Evolutionary conservation across 2,329 filamentous ascomycete genomes (phyloP).

Genomic region (Fusarium longipes): DNA sequence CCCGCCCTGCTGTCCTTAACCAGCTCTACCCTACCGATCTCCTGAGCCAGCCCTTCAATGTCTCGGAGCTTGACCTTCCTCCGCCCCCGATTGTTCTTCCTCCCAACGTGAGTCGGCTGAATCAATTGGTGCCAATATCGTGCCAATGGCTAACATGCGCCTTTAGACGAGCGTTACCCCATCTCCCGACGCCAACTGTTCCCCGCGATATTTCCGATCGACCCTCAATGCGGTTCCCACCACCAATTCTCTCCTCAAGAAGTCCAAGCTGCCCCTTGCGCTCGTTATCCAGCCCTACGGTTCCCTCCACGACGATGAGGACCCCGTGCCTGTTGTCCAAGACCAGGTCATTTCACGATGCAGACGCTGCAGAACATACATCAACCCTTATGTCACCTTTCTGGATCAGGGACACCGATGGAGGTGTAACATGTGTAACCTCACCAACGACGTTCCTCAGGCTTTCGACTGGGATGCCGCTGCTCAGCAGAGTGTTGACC

Average conservation of each 20-base stretch:
- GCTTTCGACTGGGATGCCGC: constrained; percentile 98
- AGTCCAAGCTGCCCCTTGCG: constrained; percentile 94
- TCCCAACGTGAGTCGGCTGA: constrained; percentile 77
- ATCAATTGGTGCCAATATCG: neutral
- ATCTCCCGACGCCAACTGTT: constrained; percentile 90
- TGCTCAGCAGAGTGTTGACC: constrained; percentile 88
- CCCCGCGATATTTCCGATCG: constrained; percentile 92
- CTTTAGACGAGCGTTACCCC: constrained; percentile 86
- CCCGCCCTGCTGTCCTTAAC: constrained; percentile 72
- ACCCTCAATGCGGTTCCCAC: constrained; percentile 95
- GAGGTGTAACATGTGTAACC: constrained; percentile 99
- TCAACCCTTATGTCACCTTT: constrained; percentile 97
- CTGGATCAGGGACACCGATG: constrained; percentile 96
- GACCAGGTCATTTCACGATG: constrained; percentile 98
- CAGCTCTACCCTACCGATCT: constrained; percentile 93
- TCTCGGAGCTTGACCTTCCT: constrained; percentile 89
- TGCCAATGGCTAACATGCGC: constrained; percentile 52
- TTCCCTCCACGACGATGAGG: constrained; percentile 91
- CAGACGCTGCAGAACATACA: constrained; percentile 94
- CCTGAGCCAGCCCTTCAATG: constrained; percentile 92
- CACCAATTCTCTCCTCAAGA: constrained; percentile 92
- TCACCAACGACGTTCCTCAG: constrained; percentile 99
- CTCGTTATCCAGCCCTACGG: constrained; percentile 97
- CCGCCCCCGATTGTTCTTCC: constrained; percentile 92
- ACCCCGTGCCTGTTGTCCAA: constrained; percentile 89